Base-by-base conservation (phyloP, 2,329 filamentous ascomycete species). In the Pseudohalonectria lignicola region DNA sequence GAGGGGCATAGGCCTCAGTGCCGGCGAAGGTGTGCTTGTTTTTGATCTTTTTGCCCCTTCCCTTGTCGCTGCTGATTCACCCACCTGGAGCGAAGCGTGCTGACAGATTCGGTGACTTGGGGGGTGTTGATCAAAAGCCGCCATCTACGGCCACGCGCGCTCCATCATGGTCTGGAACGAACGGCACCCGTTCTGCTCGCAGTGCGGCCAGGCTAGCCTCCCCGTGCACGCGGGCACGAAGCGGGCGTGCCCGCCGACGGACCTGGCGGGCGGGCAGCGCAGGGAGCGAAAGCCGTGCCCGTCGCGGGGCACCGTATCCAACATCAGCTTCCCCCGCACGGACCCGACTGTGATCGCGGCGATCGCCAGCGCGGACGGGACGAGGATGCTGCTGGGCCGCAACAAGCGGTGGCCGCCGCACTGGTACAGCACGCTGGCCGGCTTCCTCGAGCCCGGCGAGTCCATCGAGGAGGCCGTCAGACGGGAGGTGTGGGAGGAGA, bases 301-400 rank as follows among this genome's bases (percentile, higher is more conserved):
- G 7, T 93, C 88, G 1, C 76, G 92, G 39, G 82, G 77, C 29
- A 87, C 86, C 19, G 65, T 98, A 33, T 94, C 87, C 23, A 98
- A 98, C 61, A 70, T 95, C 38, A 82, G 74, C 53, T 96, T 95
- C 67, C 90, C 90, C 3, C 77, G 88, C 36, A 95, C 90, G 2
- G 88, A 95, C 51, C 87, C 88, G 1, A 94, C 86, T 20, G 87
- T 96, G 56, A 98, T 98, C 61, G 88, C 93, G 63, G 90, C 88
- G 1, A 81, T 95, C 10, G 75, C 96, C 23, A 93, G 83, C 38
- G 69, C 79, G 36, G 85, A 93, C 49, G 82, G 82, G 36, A 73
- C 79, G 47, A 76, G 77, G 43, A 63, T 94, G 29, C 74, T 98
- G 7, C 79, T 98, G 1, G 92, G 92, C 28, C 79, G 92, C 12